phyloP scores from a whole-genome alignment of 2,329 filamentous ascomycete genomes.

The Talaromyces atroroseus region DNA sequence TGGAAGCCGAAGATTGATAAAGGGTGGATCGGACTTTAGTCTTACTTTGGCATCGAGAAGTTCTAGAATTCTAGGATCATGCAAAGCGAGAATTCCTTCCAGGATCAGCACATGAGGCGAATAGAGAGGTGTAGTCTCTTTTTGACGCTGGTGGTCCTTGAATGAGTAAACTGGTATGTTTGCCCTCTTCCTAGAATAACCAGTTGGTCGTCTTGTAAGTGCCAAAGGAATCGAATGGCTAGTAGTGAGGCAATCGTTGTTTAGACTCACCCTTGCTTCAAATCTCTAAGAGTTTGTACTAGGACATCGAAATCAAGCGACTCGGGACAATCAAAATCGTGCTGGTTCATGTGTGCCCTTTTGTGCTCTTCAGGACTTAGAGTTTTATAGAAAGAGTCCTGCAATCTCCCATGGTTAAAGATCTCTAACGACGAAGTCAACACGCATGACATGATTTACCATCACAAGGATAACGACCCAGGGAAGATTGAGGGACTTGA shows the following conservation, averaged over 20 bases:
- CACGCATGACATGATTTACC: constrained; percentile 48
- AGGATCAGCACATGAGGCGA: constrained; percentile 93
- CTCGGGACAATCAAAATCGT: constrained; percentile 90
- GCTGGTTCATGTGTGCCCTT: constrained; percentile 82
- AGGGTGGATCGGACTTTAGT: not conserved
- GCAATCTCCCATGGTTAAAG: constrained; percentile 13
- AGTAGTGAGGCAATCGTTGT: not conserved
- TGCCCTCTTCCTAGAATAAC: constrained; percentile 44
- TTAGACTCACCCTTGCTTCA: constrained; percentile 76
- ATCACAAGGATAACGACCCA: constrained; percentile 99
- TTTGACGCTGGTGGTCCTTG: constrained; percentile 74
- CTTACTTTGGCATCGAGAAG: constrained; percentile 75
- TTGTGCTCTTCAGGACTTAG: constrained; percentile 72
- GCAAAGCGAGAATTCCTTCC: constrained; percentile 92
- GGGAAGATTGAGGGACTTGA: constrained; percentile 80
- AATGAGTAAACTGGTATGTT: constrained; percentile 97
- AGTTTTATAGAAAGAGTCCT: constrained; percentile 98
- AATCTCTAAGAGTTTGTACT: constrained; percentile 69
- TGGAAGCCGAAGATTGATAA: not conserved
- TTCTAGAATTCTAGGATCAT: constrained; percentile 78
- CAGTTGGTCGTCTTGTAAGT: not conserved
- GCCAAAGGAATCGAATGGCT: not conserved
- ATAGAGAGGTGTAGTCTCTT: constrained; percentile 81
- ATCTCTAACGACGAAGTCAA: not conserved
- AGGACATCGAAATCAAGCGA: constrained; percentile 92